Evolutionary conservation across 257 asterid genomes (phyloP).

Genomic region (Jacaranda mimosifolia): DNA sequence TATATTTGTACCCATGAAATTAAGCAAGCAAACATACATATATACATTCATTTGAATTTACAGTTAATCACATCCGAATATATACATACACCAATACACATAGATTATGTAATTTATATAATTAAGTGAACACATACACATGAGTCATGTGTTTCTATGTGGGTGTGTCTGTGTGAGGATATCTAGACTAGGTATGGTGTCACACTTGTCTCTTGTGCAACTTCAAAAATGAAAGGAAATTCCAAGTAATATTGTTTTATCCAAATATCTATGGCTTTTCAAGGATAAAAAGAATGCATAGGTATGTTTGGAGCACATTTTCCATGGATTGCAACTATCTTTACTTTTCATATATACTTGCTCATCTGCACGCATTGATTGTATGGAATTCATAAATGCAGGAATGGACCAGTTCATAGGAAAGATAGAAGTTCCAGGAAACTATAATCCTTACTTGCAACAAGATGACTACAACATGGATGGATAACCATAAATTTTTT

Average conservation of each 20-base stretch:
- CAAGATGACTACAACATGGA: slow-evolving; percentile 56
- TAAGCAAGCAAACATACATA: neutral
- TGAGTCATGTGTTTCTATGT: too few species aligned
- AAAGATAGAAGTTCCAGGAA: slow-evolving; percentile 57
- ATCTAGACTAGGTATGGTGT: too few species aligned
- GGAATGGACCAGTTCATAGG: slow-evolving; percentile 59
- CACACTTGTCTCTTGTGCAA: too few species aligned
- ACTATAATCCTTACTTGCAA: slow-evolving; percentile 52
- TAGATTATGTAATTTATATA: too few species aligned
- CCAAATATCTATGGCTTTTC: neutral
- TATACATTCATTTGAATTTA: too few species aligned
- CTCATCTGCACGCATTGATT: too few species aligned
- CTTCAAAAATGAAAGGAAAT: too few species aligned
- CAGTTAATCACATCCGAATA: too few species aligned
- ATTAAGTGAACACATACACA: too few species aligned
- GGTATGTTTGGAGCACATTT: neutral
- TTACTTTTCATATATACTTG: neutral
- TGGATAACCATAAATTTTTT: slow-evolving; percentile 27
- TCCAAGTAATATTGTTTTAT: neutral
- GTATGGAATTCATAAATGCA: slow-evolving; percentile 26
- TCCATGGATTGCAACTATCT: neutral
- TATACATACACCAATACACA: too few species aligned
- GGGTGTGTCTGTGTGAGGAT: too few species aligned
- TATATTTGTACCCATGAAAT: neutral
- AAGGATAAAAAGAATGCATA: neutral